phyloP scores from a whole-genome alignment of 202 grass and related monocot species.

The Panicum virgatum region DNA sequence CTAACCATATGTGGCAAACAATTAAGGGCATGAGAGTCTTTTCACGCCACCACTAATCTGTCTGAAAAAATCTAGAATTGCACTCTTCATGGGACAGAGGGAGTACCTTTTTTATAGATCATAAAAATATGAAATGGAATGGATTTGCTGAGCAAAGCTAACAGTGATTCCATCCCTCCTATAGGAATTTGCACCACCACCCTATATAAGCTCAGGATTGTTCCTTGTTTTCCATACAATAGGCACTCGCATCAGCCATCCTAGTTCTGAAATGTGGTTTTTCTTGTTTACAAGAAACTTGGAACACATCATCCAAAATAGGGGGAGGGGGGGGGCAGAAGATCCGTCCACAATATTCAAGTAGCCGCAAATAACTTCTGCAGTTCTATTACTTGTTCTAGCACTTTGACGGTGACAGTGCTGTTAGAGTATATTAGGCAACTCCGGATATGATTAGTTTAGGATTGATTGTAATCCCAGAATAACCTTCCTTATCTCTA shows the following conservation, averaged over 20 bases:
- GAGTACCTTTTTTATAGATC: neutral
- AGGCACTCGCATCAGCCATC: neutral
- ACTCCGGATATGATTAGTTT: no score
- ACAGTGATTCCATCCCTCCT: neutral
- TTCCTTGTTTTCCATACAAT: neutral
- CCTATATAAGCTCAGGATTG: neutral
- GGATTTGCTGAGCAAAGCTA: neutral
- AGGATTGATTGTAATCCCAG: no score
- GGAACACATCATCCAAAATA: neutral
- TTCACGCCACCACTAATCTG: no score
- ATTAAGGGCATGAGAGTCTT: no score
- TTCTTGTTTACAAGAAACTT: neutral
- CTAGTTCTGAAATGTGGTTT: neutral
- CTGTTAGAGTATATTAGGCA: no score
- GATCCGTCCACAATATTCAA: neutral
- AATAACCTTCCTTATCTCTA: no score
- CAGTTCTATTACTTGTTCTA: neutral
- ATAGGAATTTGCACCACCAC: neutral
- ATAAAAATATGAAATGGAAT: neutral
- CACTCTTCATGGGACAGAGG: no score
- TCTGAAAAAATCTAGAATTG: no score
- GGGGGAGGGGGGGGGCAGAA: neutral
- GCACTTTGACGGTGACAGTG: neutral
- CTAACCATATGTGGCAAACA: no score
- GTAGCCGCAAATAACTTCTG: neutral